Base-by-base conservation (phyloP, 2,329 filamentous ascomycete genomes). In the Amauroascus niger region DNA sequence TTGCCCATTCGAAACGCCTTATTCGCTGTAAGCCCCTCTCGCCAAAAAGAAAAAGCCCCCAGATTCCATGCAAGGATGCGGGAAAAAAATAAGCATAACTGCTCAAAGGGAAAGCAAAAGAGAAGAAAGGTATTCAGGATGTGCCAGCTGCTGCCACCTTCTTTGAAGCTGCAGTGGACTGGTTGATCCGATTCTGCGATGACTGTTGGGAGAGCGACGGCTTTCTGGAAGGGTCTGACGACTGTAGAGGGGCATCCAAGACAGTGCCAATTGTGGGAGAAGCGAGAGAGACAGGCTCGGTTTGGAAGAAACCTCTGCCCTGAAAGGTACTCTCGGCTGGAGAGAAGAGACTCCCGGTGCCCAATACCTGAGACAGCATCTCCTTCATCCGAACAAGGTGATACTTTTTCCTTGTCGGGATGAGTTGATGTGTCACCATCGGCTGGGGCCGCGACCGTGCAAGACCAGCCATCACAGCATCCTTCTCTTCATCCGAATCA, bases 401-500 rank as follows among this genome's bases (percentile, higher is more conserved):
- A 63, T 83, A 83, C 62, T 81, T 82, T 24, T 69, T 69, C 49
- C 69, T 68, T 3, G 70, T 73, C 3, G 69, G 69, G 49, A 81
- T 74, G 33, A 75, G 67, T 1, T 72, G 72, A 48, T 87, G 82
- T 6, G 83, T 81, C 26, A 88, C 79, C 3, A 95, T 73, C 0
- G 91, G 90, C 58, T 84, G 82, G 0, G 91, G 90, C 41, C 82
- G 83, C 72, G 87, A 88, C 52, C 82, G 81, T 22, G 82, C 76
- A 52, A 91, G 68, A 14, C 61, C 60, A 30, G 79, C 76, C 88
- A 97, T 95, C 49, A 97, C 87, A 0, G 85, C 79, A 47, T 89
- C 84, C 49, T 88, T 88, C 70, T 98, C 93, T 73, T 97, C 93
- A 65, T 98, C 93, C 1, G 87, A 93, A 68, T 98, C 93, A 35